phyloP scores from a whole-genome alignment of 2,329 filamentous ascomycete species.

The Aspergillus glaucus region DNA sequence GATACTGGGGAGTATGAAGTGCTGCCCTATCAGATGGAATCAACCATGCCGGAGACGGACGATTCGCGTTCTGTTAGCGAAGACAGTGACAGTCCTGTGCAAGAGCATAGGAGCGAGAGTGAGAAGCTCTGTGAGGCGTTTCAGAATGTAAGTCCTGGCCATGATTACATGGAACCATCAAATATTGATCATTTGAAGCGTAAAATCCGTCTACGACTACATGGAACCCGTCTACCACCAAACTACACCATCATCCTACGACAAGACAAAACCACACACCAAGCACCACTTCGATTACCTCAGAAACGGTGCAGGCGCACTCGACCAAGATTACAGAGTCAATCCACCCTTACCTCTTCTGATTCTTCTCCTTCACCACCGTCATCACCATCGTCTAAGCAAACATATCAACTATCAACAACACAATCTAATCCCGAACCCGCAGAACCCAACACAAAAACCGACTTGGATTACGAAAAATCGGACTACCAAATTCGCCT shows the following conservation, averaged over 20 bases:
- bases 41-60: constrained; percentile 25
- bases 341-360: constrained; percentile 3
- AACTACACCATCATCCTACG: constrained; percentile 51
- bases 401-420: too few species aligned
- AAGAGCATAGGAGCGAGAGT: constrained; percentile 23
- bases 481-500: constrained; percentile 50
- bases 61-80: constrained; percentile 20
- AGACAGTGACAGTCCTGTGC: background rate
- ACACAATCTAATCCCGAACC: background rate
- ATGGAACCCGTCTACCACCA: constrained; percentile 49
- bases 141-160: constrained; percentile 25
- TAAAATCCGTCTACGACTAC: constrained; percentile 52
- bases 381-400: background rate
- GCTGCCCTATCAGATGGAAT: constrained; percentile 38
- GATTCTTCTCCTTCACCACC: constrained; percentile 16
- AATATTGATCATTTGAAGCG: constrained; percentile 25
- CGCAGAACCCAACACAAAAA: background rate
- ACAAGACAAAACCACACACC: constrained; percentile 29
- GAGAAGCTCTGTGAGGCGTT: constrained; percentile 49
- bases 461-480: constrained; percentile 16
- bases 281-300: constrained; percentile 8
- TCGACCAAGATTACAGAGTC: background rate
- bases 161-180: background rate
- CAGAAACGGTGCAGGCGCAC: constrained; percentile 17
- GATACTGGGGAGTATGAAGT: constrained; percentile 56